Evolutionary conservation across 768 basidiomycete genomes (phyloP), one percentile per base, ranked within the genome.

Genomic region (Lentinula lateritia): DNA sequence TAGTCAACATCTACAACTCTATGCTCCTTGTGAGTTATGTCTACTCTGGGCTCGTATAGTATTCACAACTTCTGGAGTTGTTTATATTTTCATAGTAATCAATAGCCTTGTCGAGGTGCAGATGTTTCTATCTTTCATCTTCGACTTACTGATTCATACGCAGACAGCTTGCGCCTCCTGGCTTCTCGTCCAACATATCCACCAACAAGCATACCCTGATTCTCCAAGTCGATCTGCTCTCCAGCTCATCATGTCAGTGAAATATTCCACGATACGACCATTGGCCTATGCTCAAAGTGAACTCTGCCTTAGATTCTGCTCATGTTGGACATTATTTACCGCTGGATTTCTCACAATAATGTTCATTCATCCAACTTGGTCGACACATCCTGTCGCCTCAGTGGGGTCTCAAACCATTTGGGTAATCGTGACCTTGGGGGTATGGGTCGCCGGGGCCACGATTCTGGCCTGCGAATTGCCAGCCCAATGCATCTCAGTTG

Each of bases 321-420:
- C 55, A 15, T 56, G 55, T 41, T 56, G 55, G 55, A 56, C 55
- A 38, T 15, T 32, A 20, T 41, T 15, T 16, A 56, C 55, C 10
- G 55, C 55, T 3, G 55, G 55, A 43, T 13, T 39, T 8, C 43
- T 32, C 28, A 56, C 55, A 43, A 56, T 56, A 3, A 15, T 56
- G 28, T 56, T 56, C 41, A 56, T 56, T 1, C 55, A 56, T 43
- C 55, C 55, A 43, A 43, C 20, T 41, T 56, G 55, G 55, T 56
- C 55, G 9, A 56, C 55, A 9, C 55, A 56, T 23, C 32, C 55
- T 6, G 7, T 56, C n/a, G 55, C 55, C 8, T 56, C 55, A 43
- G 28, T 56, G 5, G 55, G 55, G 23, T 43, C 55, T 45, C 55
- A 56, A 41, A 32, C 41, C 10, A 43, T 56, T 23, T 56, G 55